Base-by-base conservation (phyloP, 495 filamentous ascomycete species). In the Aspergillus indologenus region DNA sequence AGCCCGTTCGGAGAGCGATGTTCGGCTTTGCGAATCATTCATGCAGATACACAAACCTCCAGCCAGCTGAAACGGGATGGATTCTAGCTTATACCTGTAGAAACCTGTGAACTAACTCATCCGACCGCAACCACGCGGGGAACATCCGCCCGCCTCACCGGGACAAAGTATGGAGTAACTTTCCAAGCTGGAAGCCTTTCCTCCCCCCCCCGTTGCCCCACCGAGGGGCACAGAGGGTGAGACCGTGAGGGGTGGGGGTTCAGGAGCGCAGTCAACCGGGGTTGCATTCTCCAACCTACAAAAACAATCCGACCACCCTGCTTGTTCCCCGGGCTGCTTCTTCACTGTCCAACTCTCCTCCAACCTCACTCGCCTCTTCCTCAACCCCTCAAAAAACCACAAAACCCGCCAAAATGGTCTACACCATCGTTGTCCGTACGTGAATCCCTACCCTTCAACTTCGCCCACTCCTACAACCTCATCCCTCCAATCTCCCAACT, bases 381-480 rank as follows among this genome's bases (percentile, higher is more conserved):
- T n/a, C n/a, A n/a, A n/a, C 20, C 18, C 20, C 47, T 21, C 9
- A 50, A n/a, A n/a, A 24, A 50, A 18, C 48, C 48, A 23, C 48
- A 18, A 5, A 15, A 29, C 24, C 48, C 48, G 80, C 24, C 79
- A 83, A 64, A 70, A 77, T 66, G 82, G 81, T 61, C 70, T 83
- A 87, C 66, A 85, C 82, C 48, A 76, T 87, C 29, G 79, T 87
- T 48, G 81, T 86, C n/a, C 73, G 72, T 75, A 63, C 44, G 72
- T 73, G 22, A 17, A 8, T 17, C 44, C 44, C 21, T 2, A n/a
- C 23, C 26, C 8, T 19, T 20, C 24, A 7, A 50, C 9, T 15
- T 14, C 34, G 26, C 34, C n/a, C 5, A 15, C 12, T 14, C 34
- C 5, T 9, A 40, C 2, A 11, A 8, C 34, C 34, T n/a, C 5